A percentile compares a stretch with the other conserved stretches of the same genome.
phyloP scores from a whole-genome alignment of 352 stramenopile genomes.

The Phytophthora chlamydospora region DNA sequence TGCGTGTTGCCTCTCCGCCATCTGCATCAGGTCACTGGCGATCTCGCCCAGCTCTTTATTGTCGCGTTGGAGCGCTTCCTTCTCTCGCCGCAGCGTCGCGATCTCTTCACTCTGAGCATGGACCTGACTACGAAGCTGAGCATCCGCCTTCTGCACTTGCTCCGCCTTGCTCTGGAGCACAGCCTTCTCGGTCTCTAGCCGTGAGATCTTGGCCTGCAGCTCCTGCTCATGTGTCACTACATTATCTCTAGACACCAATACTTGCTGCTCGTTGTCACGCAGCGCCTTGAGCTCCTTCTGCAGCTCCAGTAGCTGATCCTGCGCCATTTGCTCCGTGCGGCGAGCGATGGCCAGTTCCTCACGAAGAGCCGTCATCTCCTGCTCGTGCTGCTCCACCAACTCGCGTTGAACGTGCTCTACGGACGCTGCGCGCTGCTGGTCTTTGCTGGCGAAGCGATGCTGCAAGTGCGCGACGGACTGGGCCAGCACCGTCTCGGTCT shows the following conservation, averaged over 20 bases:
- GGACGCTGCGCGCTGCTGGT: constrained; percentile 56
- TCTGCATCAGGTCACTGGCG: constrained; percentile 71
- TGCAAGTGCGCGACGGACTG: constrained; percentile 76
- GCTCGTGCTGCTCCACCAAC: constrained; percentile 42
- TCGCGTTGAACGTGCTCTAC: constrained; percentile 52
- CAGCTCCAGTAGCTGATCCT: constrained; percentile 39
- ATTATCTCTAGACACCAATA: constrained; percentile 29
- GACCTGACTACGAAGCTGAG: constrained; percentile 56
- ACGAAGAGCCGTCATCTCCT: constrained; percentile 35
- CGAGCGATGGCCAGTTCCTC: constrained; percentile 37
- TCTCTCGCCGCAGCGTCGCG: constrained; percentile 37
- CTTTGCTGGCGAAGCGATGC: constrained; percentile 60
- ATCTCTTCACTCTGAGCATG: constrained; percentile 55
- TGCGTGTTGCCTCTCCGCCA: constrained; percentile 61
- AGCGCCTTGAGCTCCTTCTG: constrained; percentile 39
- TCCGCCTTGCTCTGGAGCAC: constrained; percentile 64
- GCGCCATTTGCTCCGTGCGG: constrained; percentile 38
- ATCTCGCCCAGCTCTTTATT: constrained; percentile 67
- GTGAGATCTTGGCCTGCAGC: constrained; percentile 39
- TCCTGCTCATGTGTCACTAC: constrained; percentile 32
- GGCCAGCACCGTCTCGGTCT: constrained; percentile 76
- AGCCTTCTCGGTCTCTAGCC: constrained; percentile 74
- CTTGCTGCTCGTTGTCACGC: constrained; percentile 33
- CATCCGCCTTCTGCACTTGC: constrained; percentile 66
- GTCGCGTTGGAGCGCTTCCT: constrained; percentile 43